Evolutionary conservation across 2,329 filamentous ascomycete genomes (phyloP).

Genomic region (Talaromyces piceae): DNA sequence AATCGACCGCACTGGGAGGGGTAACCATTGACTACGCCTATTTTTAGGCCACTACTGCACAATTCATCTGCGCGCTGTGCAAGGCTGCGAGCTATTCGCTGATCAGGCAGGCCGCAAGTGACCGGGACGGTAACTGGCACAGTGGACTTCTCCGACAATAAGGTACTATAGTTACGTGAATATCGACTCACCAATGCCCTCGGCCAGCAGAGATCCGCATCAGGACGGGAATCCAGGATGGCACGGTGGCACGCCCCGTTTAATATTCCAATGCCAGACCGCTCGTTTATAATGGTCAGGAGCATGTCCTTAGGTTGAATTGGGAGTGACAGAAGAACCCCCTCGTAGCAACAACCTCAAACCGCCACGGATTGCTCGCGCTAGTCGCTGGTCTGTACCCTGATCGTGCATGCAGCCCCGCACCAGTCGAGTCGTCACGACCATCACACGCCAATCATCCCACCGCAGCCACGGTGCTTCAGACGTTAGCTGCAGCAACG

Average conservation of each 20-base stretch:
- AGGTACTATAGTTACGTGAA: too few species aligned
- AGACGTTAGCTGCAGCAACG: not conserved
- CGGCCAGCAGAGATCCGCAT: not conserved
- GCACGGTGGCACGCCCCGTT: not conserved
- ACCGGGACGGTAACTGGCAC: too few species aligned
- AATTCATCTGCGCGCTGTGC: not conserved
- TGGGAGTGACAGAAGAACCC: not conserved
- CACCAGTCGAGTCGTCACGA: slow-evolving; percentile 3
- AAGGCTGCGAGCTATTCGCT: not conserved
- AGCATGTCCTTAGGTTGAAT: not conserved
- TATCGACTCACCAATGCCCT: not conserved
- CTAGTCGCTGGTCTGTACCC: not conserved
- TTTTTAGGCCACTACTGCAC: not conserved
- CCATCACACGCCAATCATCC: slow-evolving; percentile 6
- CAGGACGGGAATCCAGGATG: not conserved
- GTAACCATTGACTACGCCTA: not conserved
- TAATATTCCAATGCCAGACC: not conserved
- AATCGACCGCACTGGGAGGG: not conserved
- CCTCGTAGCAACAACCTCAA: not conserved
- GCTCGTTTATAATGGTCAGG: not conserved
- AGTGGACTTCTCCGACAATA: too few species aligned
- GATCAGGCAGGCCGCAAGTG: not conserved
- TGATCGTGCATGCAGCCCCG: slow-evolving; percentile 8
- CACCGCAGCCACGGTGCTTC: not conserved
- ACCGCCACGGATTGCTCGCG: not conserved